A percentile compares a stretch with the other conserved stretches of the same genome.
Evolutionary conservation across 441 rosid species (phyloP).

Genomic region (Euphorbia corollata): DNA sequence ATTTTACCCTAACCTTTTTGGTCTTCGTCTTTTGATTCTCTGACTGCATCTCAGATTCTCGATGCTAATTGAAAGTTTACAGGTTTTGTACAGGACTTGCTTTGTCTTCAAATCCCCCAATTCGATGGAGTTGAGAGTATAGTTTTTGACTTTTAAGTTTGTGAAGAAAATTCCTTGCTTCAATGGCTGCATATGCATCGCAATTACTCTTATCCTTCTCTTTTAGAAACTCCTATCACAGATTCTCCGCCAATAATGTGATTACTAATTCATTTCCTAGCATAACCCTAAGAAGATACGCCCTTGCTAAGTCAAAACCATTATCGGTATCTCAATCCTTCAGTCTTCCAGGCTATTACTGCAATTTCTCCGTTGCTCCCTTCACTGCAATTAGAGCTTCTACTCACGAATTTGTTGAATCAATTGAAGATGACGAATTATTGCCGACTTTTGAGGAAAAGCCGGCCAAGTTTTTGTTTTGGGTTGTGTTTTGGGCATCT

Average conservation of each 20-base stretch:
- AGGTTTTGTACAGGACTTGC: no score
- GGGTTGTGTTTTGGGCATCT: conserved; percentile 66
- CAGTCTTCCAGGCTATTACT: background rate
- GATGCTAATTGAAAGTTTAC: no score
- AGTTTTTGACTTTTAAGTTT: background rate
- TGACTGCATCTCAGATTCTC: background rate
- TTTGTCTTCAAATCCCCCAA: background rate
- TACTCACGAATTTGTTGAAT: conserved; percentile 30
- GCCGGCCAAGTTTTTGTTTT: conserved; percentile 40
- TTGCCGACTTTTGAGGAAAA: conserved; percentile 31
- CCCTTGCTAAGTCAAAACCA: conserved; percentile 21
- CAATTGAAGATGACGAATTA: conserved; percentile 29
- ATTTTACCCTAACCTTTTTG: no score
- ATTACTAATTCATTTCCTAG: conserved; percentile 12
- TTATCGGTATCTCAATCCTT: conserved; percentile 18
- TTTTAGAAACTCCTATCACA: conserved; percentile 31
- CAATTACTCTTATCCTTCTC: conserved; percentile 27
- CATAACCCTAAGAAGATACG: conserved; percentile 6
- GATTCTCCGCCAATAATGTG: conserved; percentile 18
- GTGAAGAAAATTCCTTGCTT: background rate
- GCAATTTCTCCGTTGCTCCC: conserved; percentile 17
- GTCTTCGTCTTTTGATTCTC: background rate
- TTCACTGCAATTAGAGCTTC: conserved; percentile 19
- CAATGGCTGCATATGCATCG: conserved; percentile 46
- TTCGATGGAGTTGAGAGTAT: background rate